A percentile compares a stretch with the other conserved stretches of the same genome.
These are phyloP conservation scores for Apiospora phragmitis DNA, from an alignment of 2,329 filamentous ascomycete species.

Conservation along the genomic window DNA sequence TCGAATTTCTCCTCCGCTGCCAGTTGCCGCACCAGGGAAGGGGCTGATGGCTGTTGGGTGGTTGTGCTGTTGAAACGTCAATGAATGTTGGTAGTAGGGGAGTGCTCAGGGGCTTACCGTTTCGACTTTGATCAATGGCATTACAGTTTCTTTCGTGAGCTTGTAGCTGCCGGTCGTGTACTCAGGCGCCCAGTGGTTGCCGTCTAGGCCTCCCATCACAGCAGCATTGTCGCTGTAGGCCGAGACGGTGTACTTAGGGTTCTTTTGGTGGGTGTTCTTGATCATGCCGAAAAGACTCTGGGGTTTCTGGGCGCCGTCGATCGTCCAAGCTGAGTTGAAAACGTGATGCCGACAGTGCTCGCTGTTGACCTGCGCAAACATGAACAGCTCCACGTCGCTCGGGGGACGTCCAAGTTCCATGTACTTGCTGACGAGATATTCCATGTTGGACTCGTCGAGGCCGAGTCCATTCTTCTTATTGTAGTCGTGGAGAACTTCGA, in stretches of 20 bases:
- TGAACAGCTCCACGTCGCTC: slow-evolving; percentile 94
- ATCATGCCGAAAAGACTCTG: slow-evolving; percentile 95
- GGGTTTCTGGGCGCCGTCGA: slow-evolving; percentile 79
- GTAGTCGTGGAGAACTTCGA: slow-evolving; percentile 75
- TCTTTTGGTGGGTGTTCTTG: slow-evolving; percentile 85
- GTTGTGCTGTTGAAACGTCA: slow-evolving; percentile 55
- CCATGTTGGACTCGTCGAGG: slow-evolving; percentile 84
- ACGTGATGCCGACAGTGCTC: slow-evolving; percentile 79
- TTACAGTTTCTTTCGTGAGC: slow-evolving; percentile 80
- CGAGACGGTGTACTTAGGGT: slow-evolving; percentile 81
- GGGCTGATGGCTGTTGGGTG: slow-evolving; percentile 90
- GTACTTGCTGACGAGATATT: slow-evolving; percentile 89
- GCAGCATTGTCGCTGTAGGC: slow-evolving; percentile 98
- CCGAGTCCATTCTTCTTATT: slow-evolving; percentile 84
- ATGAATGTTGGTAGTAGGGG: too few species aligned
- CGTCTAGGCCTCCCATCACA: slow-evolving; percentile 74
- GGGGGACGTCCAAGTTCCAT: slow-evolving; percentile 59
- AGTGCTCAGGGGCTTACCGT: slow-evolving; percentile 63
- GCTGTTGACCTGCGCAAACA: slow-evolving; percentile 99
- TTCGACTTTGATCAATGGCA: slow-evolving; percentile 92
- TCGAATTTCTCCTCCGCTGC: slow-evolving; percentile 91
- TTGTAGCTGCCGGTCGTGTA: slow-evolving; percentile 85
- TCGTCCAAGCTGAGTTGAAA: slow-evolving; percentile 96
- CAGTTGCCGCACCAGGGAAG: slow-evolving; percentile 83
- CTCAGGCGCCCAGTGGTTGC: slow-evolving; percentile 84